Evolutionary conservation across 257 asterid genomes (phyloP).

Genomic region (Jasminum sambac): DNA sequence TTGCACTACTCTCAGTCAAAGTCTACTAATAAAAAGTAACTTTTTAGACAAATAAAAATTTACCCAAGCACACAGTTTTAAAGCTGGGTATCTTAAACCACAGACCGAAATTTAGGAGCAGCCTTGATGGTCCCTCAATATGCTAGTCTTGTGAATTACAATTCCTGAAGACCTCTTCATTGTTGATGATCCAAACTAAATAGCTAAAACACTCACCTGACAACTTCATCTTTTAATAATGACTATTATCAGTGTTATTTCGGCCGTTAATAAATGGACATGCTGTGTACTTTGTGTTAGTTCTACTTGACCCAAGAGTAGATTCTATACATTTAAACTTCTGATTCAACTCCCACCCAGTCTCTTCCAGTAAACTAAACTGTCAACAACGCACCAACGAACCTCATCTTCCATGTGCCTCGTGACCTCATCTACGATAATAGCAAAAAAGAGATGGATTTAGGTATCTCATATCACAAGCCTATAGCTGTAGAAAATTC

Average conservation of each 20-base stretch:
- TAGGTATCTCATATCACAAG: background rate
- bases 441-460: background rate
- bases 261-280: background rate
- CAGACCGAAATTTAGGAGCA: too few relatives aligned
- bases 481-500: background rate
- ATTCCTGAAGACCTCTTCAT: background rate
- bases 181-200: background rate
- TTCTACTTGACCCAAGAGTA: background rate
- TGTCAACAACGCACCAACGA: background rate
- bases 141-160: background rate
- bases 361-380: background rate
- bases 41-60: too few relatives aligned
- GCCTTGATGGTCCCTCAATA: background rate
- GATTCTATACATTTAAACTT: background rate
- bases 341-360: background rate
- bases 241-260: background rate
- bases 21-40: too few relatives aligned
- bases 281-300: background rate
- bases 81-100: too few relatives aligned
- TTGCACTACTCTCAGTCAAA: too few relatives aligned
- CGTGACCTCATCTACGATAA: background rate
- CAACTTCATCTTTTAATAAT: background rate
- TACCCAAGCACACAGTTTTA: too few relatives aligned
- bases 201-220: background rate
- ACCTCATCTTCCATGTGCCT: background rate